Evolutionary conservation across 2,329 filamentous ascomycete species (phyloP), one percentile per base, ranked within the genome.

Genomic region (Botrytis hyacinthi): DNA sequence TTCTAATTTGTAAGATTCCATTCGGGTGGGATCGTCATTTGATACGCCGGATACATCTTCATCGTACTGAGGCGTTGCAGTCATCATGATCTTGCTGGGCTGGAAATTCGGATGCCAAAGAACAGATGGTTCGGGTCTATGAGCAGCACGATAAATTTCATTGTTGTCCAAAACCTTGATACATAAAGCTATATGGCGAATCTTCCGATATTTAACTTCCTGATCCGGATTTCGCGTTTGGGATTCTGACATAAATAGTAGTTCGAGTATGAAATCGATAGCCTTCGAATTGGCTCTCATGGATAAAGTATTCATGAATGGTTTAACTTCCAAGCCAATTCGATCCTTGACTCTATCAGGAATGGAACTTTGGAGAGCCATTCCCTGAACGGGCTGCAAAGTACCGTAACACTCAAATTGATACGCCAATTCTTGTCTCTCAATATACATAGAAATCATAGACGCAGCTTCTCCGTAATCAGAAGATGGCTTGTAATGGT

Each of bases 1-100:
- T 57, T 57, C n/a, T 3, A 57, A 0, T 12, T 57, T 57, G 51
- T 57, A 57, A 16, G 51, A 57, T 32, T 57, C 51, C 3, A 4
- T 57, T 8, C 6, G n/a, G 7, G 29, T 9, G 14, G 12, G 51
- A 14, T 57, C n/a, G 6, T 16, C 14, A 9, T 8, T 18, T 7
- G 14, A 8, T 29, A 7, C 51, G 1, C 5, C 6, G 51, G 14
- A 10, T n/a, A 3, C 1, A 6, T 14, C 5, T 18, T 57, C 1
- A 9, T 18, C 0, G 51, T 57, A 57, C 6, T n/a, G n/a, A n/a
- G 51, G n/a, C n/a, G 6, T 9, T 2, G 51, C 51, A 18, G 51
- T 57, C 51, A 57, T 57, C 51, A 57, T 57, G 6, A 57, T 57
- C 18, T 57, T 57, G n/a, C 51, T 18, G 1, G 51, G 51, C n/a